A percentile compares a stretch with the other conserved stretches of the same genome.
phyloP scores from a whole-genome alignment of 768 basidiomycete genomes.

The Neoboletus subvelutipes region DNA sequence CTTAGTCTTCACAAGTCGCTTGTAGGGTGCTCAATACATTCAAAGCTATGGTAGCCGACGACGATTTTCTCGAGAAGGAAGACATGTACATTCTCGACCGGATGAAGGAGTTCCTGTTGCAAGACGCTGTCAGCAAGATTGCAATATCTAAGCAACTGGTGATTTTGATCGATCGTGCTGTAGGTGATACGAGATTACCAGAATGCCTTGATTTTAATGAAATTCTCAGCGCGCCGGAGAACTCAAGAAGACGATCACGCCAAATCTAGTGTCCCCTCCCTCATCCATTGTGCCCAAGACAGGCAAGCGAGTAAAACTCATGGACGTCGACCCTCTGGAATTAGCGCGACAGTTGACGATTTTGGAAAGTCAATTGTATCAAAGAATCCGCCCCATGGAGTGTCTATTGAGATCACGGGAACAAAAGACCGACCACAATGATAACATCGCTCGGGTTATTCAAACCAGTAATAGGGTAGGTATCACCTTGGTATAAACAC shows the following conservation, averaged over 20 bases:
- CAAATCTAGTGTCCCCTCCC: conserved; percentile 62
- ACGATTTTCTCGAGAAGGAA: conserved; percentile 81
- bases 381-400: conserved; percentile 86
- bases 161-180: conserved; percentile 74
- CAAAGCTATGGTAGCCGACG: conserved; percentile 84
- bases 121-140: conserved; percentile 60
- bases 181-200: conserved; percentile 40
- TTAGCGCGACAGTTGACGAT: conserved; percentile 92
- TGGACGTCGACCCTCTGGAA: conserved; percentile 87
- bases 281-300: conserved; percentile 72
- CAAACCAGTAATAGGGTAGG: conserved; percentile 82
- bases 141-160: conserved; percentile 75
- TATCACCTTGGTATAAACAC: background rate
- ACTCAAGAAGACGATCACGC: conserved; percentile 54
- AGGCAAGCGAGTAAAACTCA: conserved; percentile 70
- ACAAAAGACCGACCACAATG: conserved; percentile 66
- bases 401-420: conserved; percentile 84
- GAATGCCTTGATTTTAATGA: conserved; percentile 14
- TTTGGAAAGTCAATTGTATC: conserved; percentile 83
- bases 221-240: conserved; percentile 51
- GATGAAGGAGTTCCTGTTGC: conserved; percentile 77
- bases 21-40: conserved; percentile 81
- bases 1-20: conserved; percentile 1
- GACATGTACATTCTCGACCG: conserved; percentile 78
- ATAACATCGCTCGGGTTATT: conserved; percentile 87